Conservation (phyloP, 2,329 filamentous ascomycete genomes). For the Xylaria sp. region DNA sequence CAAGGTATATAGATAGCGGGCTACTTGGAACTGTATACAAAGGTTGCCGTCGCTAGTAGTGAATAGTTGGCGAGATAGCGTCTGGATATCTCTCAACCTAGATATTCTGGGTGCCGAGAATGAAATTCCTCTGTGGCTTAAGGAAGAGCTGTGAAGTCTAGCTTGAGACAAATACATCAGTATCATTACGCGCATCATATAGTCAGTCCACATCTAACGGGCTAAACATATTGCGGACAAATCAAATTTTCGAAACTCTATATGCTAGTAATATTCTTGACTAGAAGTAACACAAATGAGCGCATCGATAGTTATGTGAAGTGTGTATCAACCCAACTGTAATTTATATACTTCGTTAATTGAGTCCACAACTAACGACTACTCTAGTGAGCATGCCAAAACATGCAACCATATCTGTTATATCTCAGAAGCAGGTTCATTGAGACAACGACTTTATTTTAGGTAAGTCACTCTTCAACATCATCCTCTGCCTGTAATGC, state of each 20-base stretch:
- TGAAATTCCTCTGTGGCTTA: neutral
- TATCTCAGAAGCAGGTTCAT: neutral
- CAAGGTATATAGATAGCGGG: neutral
- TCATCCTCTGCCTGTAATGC: slow-evolving; percentile 42
- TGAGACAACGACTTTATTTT: neutral
- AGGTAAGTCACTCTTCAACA: slow-evolving; percentile 30
- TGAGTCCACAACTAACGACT: neutral
- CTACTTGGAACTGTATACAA: neutral
- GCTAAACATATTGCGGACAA: neutral
- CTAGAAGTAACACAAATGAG: neutral
- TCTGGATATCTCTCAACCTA: neutral
- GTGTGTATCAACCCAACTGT: neutral
- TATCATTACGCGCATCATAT: neutral
- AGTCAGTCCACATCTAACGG: neutral
- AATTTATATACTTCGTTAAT: neutral
- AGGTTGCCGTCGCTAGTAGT: neutral
- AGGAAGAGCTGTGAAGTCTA: neutral
- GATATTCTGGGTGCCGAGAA: neutral
- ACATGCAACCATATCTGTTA: neutral
- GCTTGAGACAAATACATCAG: neutral
- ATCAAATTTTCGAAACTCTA: neutral
- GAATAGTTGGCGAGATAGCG: neutral
- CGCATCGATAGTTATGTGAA: neutral
- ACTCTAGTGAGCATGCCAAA: neutral
- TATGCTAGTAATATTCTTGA: neutral